Evolutionary conservation across 2,329 filamentous ascomycete species (phyloP).

Genomic region (Monosporascus sp.): DNA sequence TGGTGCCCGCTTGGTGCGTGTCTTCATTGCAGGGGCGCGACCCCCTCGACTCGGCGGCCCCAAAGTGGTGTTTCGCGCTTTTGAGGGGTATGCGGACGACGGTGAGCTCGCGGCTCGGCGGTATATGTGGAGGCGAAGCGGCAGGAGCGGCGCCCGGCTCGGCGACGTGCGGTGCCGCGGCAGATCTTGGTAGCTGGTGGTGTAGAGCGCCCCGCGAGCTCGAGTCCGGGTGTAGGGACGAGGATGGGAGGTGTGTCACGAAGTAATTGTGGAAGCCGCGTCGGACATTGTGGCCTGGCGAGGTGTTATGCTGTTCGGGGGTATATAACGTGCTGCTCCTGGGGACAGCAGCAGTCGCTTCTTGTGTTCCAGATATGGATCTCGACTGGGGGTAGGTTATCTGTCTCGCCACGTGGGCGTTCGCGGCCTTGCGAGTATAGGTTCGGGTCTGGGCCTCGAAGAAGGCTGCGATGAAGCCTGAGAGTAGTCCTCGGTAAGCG

Average conservation of each 20-base stretch:
- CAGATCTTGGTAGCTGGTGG: conserved; percentile 81
- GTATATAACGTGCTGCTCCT: conserved; percentile 1
- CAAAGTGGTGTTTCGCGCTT: conserved; percentile 94
- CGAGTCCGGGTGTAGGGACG: conserved; percentile 85
- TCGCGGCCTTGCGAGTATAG: conserved; percentile 3
- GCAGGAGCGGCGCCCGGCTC: conserved; percentile 50
- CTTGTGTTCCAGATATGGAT: conserved; percentile 6
- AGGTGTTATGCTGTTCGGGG: conserved; percentile 3
- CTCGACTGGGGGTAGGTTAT: conserved; percentile 1
- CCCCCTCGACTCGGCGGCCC: conserved; percentile 71
- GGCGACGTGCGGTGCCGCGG: conserved; percentile 71
- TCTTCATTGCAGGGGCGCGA: conserved; percentile 90
- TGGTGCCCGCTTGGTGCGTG: conserved; percentile 86
- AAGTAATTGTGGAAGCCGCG: conserved; percentile 90
- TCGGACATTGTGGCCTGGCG: conserved; percentile 19
- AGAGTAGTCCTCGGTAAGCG: conserved; percentile 1
- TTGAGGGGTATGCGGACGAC: conserved; percentile 91
- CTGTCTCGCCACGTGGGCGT: conserved; percentile 3
- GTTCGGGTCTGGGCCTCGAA: conserved; percentile 18
- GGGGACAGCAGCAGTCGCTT: background rate
- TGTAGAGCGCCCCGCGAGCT: conserved; percentile 58
- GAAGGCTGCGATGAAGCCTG: conserved; percentile 29
- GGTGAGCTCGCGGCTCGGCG: conserved; percentile 69
- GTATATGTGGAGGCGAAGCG: conserved; percentile 54
- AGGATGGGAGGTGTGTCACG: conserved; percentile 89